Evolutionary conservation across 1,284 basidiomycete genomes (phyloP).

Genomic region (Cutaneotrichosporon daszewskae): DNA sequence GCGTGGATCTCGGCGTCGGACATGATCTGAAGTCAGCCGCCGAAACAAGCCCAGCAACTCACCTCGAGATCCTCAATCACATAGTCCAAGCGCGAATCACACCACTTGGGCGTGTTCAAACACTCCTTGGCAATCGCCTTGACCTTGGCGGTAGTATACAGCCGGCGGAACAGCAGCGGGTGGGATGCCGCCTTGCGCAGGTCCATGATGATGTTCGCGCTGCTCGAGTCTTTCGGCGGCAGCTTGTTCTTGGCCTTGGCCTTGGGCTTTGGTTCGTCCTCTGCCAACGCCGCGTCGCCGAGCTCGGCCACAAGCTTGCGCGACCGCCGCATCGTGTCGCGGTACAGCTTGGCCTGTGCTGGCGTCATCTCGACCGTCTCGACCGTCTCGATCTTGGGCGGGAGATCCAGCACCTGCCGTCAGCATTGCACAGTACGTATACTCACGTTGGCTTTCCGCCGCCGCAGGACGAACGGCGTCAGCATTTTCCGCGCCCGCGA

Average conservation of each 20-base stretch:
- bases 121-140: conserved; percentile 71
- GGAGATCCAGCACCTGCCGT: conserved; percentile 76
- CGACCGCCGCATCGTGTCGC: conserved; percentile 74
- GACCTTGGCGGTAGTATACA: conserved; percentile 73
- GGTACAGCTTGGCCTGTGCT: conserved; percentile 77
- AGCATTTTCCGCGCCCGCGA: conserved; percentile 98
- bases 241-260: conserved; percentile 48
- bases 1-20: conserved; percentile 86
- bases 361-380: conserved; percentile 92
- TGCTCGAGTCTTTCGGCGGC: conserved; percentile 53
- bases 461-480: conserved; percentile 93
- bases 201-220: conserved; percentile 88
- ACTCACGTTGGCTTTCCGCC: conserved; percentile 81
- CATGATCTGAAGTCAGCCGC: conserved; percentile 61
- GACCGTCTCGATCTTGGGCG: conserved; percentile 84
- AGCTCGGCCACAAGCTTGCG: conserved; percentile 67
- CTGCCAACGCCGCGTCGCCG: conserved; percentile 51
- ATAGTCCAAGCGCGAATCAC: conserved; percentile 68
- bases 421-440: not conserved
- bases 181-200: conserved; percentile 92
- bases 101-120: conserved; percentile 80
- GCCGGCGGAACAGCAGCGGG: conserved; percentile 85
- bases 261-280: conserved; percentile 43
- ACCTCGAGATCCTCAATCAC: conserved; percentile 82
- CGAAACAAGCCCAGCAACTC: conserved; percentile 9